phyloP scores from a whole-genome alignment of 371 early-diverging fungal species.

The Mucor lusitanicus region DNA sequence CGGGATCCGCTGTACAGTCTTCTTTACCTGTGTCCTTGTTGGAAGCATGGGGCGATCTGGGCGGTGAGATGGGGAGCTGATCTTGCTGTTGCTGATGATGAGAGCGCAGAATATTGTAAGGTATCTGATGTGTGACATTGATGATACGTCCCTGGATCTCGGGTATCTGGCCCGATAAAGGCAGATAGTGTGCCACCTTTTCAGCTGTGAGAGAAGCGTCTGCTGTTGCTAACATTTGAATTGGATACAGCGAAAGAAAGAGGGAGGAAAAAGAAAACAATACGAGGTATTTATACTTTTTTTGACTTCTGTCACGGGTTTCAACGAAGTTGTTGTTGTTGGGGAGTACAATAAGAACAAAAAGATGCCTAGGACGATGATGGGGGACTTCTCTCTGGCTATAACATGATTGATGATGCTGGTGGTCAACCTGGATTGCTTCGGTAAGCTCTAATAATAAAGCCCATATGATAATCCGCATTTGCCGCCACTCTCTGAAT shows the following conservation, averaged over 20 bases:
- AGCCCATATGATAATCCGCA: background rate
- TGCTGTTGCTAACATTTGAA: background rate
- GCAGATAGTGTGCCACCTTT: slow-evolving; percentile 47
- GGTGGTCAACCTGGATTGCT: background rate
- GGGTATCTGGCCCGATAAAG: slow-evolving; percentile 39
- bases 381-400: background rate
- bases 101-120: slow-evolving; percentile 50
- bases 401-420: background rate
- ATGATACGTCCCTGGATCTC: slow-evolving; percentile 53
- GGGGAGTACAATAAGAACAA: slow-evolving; percentile 1
- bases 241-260: background rate
- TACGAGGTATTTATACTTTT: background rate
- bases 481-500: background rate
- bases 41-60: background rate
- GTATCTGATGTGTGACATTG: slow-evolving; percentile 67
- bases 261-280: background rate
- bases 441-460: background rate
- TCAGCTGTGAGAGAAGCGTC: slow-evolving; percentile 32
- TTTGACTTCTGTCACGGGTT: background rate
- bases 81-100: slow-evolving; percentile 1
- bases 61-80: background rate
- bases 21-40: background rate
- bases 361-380: background rate
- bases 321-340: background rate
- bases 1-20: slow-evolving; percentile 2